Evolutionary conservation across 148 eudicot species (phyloP).

Genomic region (Salicornia ramosissima): DNA sequence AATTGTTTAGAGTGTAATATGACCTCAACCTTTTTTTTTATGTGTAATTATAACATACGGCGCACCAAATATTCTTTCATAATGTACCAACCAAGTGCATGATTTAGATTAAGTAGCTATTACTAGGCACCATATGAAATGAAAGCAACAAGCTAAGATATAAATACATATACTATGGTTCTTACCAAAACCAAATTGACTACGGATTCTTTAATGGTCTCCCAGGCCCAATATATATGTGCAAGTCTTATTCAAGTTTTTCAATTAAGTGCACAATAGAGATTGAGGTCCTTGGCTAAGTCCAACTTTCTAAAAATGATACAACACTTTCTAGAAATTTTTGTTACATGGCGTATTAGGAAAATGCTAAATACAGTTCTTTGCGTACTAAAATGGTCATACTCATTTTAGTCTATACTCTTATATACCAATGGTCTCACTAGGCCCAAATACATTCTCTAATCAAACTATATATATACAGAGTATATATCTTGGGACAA

Average conservation of each 20-base stretch:
- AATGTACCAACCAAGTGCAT: slow-evolving; percentile 10
- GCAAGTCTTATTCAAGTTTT: not conserved
- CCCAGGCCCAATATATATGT: not conserved
- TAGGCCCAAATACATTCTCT: no score
- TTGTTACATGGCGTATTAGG: no score
- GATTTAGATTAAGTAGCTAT: not conserved
- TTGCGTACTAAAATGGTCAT: no score
- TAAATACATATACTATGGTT: not conserved
- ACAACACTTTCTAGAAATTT: no score
- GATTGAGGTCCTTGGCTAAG: slow-evolving; percentile 6
- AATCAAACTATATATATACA: no score
- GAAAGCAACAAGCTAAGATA: not conserved
- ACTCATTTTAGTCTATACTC: no score
- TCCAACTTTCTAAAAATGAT: not conserved
- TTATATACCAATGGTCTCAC: no score
- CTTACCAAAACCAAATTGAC: not conserved
- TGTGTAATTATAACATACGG: not conserved
- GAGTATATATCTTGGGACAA: no score
- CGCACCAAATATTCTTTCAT: not conserved
- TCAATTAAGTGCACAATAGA: not conserved
- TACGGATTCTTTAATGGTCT: not conserved
- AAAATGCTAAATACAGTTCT: no score
- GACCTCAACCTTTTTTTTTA: not conserved
- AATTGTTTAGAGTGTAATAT: not conserved
- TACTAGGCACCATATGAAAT: not conserved